Evolutionary conservation across 768 basidiomycete genomes (phyloP), one percentile per base, ranked within the genome.

Genomic region (Mycena filopes): DNA sequence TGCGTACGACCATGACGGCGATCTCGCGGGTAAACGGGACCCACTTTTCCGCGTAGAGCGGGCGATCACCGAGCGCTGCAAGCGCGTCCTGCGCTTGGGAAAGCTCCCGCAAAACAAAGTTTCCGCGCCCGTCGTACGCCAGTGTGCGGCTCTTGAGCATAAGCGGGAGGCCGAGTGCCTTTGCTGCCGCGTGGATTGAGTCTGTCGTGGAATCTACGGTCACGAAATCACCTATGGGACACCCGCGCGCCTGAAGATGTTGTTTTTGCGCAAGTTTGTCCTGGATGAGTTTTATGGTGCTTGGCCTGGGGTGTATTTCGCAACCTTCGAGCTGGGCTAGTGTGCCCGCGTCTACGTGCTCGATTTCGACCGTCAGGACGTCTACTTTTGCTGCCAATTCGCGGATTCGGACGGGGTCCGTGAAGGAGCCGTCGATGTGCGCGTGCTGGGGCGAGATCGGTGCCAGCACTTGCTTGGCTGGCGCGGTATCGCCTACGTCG

Each of bases 131-230:
- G 73, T 99, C 97, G 75, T 99, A 99, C 0, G 96, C 98, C 60
- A 96, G 80, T 0, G 94, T 97, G n/a, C 94, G 85, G 63, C 91
- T 94, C 80, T 99, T 99, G 65, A 99, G 85, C 96, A 99, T 98
- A 50, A 98, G 79, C 0, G 97, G 96, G 12, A 95, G 81, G 1
- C 97, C 95, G 8, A 98, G 81, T 29, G 74, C 76, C 13, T 82
- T 68, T 0, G 84, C 84, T 3, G 86, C 91, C 18, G 79, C 79
- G 33, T 78, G 76, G 16, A 94, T 79, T 1, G 88, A 81, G 46
- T 85, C 81, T 0, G 78, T 71, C 1, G 84, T 82, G 0, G 85
- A 78, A 5, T 89, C 87, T 3, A 97, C 86, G 1, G 77, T 71
- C 10, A 87, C 65, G 71, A 89, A 98, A 8, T 83, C 74, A 65